Evolutionary conservation across 2,329 filamentous ascomycete genomes (phyloP), one percentile per base, ranked within the genome.

Genomic region (Beauveria rudraprayagi): DNA sequence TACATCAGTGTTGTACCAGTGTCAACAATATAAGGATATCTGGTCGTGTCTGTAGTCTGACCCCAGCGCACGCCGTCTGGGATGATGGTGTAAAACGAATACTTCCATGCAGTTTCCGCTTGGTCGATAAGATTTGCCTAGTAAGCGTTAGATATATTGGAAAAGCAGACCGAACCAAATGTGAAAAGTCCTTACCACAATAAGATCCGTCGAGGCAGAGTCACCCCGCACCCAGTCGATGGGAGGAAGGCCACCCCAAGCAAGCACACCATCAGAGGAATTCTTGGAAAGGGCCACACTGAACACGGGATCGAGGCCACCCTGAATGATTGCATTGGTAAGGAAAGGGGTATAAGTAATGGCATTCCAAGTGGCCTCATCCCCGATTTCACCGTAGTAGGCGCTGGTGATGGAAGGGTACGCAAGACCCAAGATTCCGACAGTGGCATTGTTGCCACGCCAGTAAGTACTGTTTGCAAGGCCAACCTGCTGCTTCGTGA

Each of bases 61-160:
- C 74, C 79, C 67, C 74, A 81, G 63, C 70, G 69, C 62, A 81
- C 71, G 3, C 79, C 80, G 60, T 80, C 78, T 0, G 78, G 77
- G 53, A 82, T 70, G 61, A 83, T 76, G 19, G 80, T 82, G 65
- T 83, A 83, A 67, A 80, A 83, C 2, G 80, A 81, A 62, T 78
- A 78, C 62, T 75, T 69, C 69, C 71, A 79, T 1, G 76, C 70
- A 5, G 77, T 76, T 60, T 71, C 71, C 2, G 71, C 66, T 22
- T 72, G 67, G 5, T 68, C 67, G 17, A 71, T 72, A 40, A 83
- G 70, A 54, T 78, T 77, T 47, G 78, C 76, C 80, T 83, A 22
- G 3, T 17, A 0, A 5, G n/a, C 56, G 28, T 63, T 16, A 65
- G 57, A 60, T 43, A 61, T 48, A 24, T 34, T 5, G 28, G 28